Evolutionary conservation across 257 asterid species (phyloP).

Genomic region (Fraxinus cuspidata): DNA sequence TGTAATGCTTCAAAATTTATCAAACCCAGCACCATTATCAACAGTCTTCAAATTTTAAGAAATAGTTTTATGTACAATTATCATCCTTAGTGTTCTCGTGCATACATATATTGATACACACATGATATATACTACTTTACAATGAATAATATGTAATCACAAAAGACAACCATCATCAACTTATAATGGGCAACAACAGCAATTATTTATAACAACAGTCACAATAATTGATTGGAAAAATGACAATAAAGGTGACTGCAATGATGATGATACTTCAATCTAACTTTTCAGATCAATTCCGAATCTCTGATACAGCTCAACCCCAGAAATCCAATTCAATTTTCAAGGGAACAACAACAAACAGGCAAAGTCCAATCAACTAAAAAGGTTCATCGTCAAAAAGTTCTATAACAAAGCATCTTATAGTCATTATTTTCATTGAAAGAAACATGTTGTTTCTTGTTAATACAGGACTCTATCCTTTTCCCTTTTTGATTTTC

Average conservation of each 20-base stretch:
- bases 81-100: not conserved
- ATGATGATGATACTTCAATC: not conserved
- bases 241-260: not conserved
- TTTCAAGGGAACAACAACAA: not conserved
- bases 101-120: not conserved
- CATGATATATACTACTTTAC: not conserved
- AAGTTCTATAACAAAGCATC: no score
- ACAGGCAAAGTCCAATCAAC: not conserved
- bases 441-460: not conserved
- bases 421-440: not conserved
- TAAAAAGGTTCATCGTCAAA: not conserved
- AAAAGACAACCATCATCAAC: not conserved
- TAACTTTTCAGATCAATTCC: not conserved
- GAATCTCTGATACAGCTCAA: not conserved
- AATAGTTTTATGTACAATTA: not conserved
- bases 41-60: not conserved
- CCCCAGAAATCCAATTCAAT: not conserved
- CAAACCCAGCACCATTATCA: not conserved
- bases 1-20: not conserved
- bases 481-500: not conserved
- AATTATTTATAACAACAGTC: not conserved
- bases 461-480: not conserved
- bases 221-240: not conserved
- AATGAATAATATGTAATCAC: not conserved
- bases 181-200: not conserved